Base-by-base conservation (phyloP, 2,329 filamentous ascomycete genomes). In the Sporothrix brasiliensis region DNA sequence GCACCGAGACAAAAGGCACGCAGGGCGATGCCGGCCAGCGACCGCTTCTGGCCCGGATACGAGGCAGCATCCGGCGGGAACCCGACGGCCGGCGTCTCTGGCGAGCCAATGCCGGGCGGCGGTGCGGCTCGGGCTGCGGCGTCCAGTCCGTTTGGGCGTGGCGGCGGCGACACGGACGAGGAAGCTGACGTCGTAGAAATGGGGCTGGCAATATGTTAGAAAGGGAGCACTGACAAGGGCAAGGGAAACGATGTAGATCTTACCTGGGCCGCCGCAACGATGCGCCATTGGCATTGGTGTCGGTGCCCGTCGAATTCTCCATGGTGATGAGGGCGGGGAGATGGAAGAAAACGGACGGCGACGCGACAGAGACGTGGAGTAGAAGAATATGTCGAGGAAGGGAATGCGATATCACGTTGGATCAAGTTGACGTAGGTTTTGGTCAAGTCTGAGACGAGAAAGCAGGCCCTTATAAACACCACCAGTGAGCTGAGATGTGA, bases 1-100 rank as follows among this genome's bases (percentile, higher is more conserved):
- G 79, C 76, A 69, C 87, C 85, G 52, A 89, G 83, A 72, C 81
- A 82, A 75, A 88, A 82, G 44, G 87, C 83, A 50, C 87, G 84
- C 50, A 86, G 73, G 72, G 87, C 86, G 74, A 89, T 88, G 73
- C 87, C 87, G 11, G 85, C 80, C 70, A 89, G 86, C 27, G 87
- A 88, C 75, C 87, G 87, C 52, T 82, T 77, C 69, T 84, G 82
- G 74, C 83, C 81, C 0, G 83, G 82, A 74, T 81, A 81, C 76
- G 79, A 79, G 53, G 74, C 69, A 34, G 72, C 72, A 69, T 79
- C 77, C 14, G 76, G 79, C 52, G 74, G 75, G 70, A 73, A 73
- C 58, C 60, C 66, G 69, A 74, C 67, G 75, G 77, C 63, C 75
- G 70, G 54, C 21, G 34, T 27, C 7, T 14, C 54, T 13, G 41